Conservation (phyloP, 1,284 basidiomycete species). For the Ceratobasidium sp. region DNA sequence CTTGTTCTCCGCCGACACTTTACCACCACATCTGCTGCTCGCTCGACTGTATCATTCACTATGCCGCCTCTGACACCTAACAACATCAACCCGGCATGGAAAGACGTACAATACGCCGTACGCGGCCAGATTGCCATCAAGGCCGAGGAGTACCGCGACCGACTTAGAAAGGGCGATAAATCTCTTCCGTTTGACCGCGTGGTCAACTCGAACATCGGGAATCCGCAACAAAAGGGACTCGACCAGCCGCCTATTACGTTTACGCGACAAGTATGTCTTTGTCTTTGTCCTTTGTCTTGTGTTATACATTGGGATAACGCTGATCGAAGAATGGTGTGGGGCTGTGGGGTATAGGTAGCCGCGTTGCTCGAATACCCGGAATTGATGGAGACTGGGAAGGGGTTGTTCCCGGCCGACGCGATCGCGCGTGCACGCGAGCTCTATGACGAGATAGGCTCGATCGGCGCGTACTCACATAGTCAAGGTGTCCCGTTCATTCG, state of each 20-base stretch:
- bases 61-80: conserved; percentile 73
- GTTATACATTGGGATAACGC: neutral
- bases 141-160: conserved; percentile 84
- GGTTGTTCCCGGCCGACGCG: conserved; percentile 88
- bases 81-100: conserved; percentile 85
- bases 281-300: too few species aligned
- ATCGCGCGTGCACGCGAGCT: conserved; percentile 86
- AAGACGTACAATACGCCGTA: conserved; percentile 95
- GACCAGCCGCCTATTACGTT: conserved; percentile 96
- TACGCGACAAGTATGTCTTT: conserved; percentile 80
- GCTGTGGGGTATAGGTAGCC: conserved; percentile 70
- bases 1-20: conserved; percentile 13
- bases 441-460: conserved; percentile 88
- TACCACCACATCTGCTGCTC: conserved; percentile 12
- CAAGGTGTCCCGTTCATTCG: conserved; percentile 94
- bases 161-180: conserved; percentile 66
- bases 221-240: conserved; percentile 95
- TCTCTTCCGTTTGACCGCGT: conserved; percentile 87
- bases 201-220: conserved; percentile 97
- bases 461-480: conserved; percentile 96
- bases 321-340: conserved; percentile 26
- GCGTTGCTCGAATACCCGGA: conserved; percentile 94
- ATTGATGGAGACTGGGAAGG: conserved; percentile 73
- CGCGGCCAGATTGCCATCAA: conserved; percentile 96
- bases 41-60: conserved; percentile 36